Evolutionary conservation across 345 rosid genomes (phyloP), one percentile per base, ranked within the genome.

Genomic region (Linum usitatissimum): DNA sequence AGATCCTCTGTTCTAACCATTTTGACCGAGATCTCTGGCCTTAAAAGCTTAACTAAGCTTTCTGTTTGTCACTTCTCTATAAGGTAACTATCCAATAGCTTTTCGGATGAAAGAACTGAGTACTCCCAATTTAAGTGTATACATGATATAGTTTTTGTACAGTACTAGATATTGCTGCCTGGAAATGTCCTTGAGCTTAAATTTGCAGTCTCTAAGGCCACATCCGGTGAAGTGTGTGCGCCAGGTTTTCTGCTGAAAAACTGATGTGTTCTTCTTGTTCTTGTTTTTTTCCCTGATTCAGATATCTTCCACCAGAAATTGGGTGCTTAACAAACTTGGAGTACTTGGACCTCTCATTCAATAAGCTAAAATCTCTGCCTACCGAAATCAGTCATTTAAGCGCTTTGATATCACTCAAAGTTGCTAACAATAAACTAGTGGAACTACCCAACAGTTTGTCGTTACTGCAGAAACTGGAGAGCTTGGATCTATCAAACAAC

Each of bases 301-400:
- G 99, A 77, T 93, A 78, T 65, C 81, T 93, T 64, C 99, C 99
- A 36, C 82, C 96, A 36, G 97, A 93, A 84, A 93, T 93, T 71
- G 92, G 96, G 54, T 90, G 90, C 85, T 79, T 93, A 31, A 74
- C 64, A 64, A 82, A 79, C 48, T 76, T 93, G 77, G 91, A 90
- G 83, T 79, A 72, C 69, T 75, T 93, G 74, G 97, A 93, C 68
- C 91, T 93, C 60, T 93, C 99, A 61, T 93, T 86, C 75, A 93
- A 93, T 77, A 93, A 90, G 76, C 73, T 93, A 75, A 93, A 87
- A 83, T 70, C 36, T 71, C 79, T 93, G 65, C 99, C 99, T 15
- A 56, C 65, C 53, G 97, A 93, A 82, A 80, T 93, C 49, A 71
- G 80, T 68, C 78, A 66, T 76, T 77, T 93, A 70, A 84, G 69